phyloP scores from a whole-genome alignment of 805 yeast species.

The Metschnikowia borealis region DNA sequence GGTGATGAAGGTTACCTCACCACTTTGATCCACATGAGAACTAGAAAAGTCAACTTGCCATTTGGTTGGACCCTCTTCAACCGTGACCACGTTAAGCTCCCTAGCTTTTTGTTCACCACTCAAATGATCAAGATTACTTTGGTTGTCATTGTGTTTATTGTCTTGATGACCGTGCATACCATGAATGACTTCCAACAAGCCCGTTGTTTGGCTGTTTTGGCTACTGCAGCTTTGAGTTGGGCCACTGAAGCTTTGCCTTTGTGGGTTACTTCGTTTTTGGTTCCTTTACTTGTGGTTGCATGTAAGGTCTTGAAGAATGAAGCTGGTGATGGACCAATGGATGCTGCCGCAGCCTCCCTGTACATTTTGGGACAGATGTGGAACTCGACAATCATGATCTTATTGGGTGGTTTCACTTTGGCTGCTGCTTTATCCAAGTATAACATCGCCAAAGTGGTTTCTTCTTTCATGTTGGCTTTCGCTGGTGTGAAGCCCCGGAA shows the following conservation, averaged over 20 bases:
- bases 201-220: conserved; percentile 69
- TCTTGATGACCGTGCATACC: conserved; percentile 26
- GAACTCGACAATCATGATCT: conserved; percentile 86
- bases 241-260: conserved; percentile 93
- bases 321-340: conserved; percentile 45
- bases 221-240: conserved; percentile 84
- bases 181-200: conserved; percentile 35
- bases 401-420: conserved; percentile 89
- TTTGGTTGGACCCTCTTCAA: conserved; percentile 23
- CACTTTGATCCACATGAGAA: conserved; percentile 14
- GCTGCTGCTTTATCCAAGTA: conserved; percentile 94
- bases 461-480: conserved; percentile 72
- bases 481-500: conserved; percentile 85
- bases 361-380: conserved; percentile 86
- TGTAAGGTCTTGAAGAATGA: conserved; percentile 61
- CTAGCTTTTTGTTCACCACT: conserved; percentile 45
- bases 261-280: conserved; percentile 79
- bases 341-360: conserved; percentile 67
- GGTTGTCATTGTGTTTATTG: conserved; percentile 47
- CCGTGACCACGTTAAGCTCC: conserved; percentile 27
- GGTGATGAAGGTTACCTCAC: conserved; percentile 16
- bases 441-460: conserved; percentile 79
- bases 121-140: conserved; percentile 41
- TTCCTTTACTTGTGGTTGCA: conserved; percentile 77
- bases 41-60: conserved; percentile 32